Conservation (phyloP, 164 flowering plant genomes). For the Saururus chinensis region DNA sequence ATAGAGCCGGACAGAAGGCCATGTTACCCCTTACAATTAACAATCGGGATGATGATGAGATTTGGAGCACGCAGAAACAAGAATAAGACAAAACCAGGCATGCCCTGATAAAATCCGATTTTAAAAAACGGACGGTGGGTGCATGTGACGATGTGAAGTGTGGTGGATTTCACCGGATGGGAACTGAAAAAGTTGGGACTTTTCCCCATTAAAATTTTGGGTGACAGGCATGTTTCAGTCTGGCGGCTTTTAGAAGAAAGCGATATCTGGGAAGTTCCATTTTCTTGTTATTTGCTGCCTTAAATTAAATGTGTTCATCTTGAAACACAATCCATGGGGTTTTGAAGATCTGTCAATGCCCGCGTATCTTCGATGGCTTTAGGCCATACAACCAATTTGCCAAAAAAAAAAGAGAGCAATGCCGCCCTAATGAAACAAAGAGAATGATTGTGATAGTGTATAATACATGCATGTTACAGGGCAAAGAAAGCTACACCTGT, state of each 20-base stretch:
- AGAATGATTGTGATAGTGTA: too few species aligned
- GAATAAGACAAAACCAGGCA: constrained; percentile 8
- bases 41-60: background rate
- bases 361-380: too few species aligned
- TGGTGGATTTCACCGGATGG: constrained; percentile 12
- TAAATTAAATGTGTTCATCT: background rate
- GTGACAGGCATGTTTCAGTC: constrained; percentile 14
- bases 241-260: constrained; percentile 30
- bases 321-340: constrained; percentile 2
- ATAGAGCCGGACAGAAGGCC: constrained; percentile 7
- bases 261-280: constrained; percentile 17
- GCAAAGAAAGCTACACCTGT: too few species aligned
- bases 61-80: constrained; percentile 7
- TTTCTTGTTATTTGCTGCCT: constrained; percentile 3
- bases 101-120: constrained; percentile 1
- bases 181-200: constrained; percentile 11
- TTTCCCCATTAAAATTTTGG: constrained; percentile 5
- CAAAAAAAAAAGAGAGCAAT: too few species aligned
- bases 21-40: constrained; percentile 5
- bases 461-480: too few species aligned
- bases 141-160: constrained; percentile 9
- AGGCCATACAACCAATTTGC: too few species aligned
- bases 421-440: too few species aligned
- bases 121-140: background rate
- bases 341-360: too few species aligned